A percentile compares a stretch with the other conserved stretches of the same genome.
Conservation (phyloP, 2,329 filamentous ascomycete genomes). For the Fusarium torulosum region DNA sequence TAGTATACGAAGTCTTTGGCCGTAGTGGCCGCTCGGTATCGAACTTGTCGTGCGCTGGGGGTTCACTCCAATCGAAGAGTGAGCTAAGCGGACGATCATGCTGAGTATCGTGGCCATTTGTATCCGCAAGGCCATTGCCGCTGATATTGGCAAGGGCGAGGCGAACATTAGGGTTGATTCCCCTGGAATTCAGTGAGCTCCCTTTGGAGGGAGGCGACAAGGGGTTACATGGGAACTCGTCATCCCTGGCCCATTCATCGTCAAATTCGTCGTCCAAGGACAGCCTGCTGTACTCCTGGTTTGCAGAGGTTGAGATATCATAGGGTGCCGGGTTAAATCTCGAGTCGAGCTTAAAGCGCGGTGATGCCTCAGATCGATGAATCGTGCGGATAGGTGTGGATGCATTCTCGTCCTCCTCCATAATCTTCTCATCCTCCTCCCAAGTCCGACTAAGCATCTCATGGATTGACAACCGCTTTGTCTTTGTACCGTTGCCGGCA, state of each 20-base stretch:
- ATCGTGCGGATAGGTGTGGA: constrained; percentile 63
- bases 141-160: constrained; percentile 67
- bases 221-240: constrained; percentile 66
- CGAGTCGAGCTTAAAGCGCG: constrained; percentile 51
- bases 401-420: constrained; percentile 71
- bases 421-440: constrained; percentile 68
- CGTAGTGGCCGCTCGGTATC: constrained; percentile 70
- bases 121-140: constrained; percentile 58
- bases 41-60: constrained; percentile 70
- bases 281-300: constrained; percentile 61
- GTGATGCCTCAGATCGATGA: constrained; percentile 49
- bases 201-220: constrained; percentile 67
- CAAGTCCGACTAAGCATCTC: constrained; percentile 68
- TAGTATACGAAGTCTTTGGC: constrained; percentile 81
- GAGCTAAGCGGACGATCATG: constrained; percentile 71
- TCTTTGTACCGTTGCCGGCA: constrained; percentile 64
- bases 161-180: constrained; percentile 66
- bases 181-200: constrained; percentile 65
- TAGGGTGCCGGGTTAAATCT: constrained; percentile 50
- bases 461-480: constrained; percentile 69
- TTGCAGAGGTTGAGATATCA: constrained; percentile 50
- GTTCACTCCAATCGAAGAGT: constrained; percentile 84
- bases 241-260: constrained; percentile 71
- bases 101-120: constrained; percentile 38
- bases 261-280: constrained; percentile 74